phyloP scores from a whole-genome alignment of 768 basidiomycete species.

The Boletus bicolor region DNA sequence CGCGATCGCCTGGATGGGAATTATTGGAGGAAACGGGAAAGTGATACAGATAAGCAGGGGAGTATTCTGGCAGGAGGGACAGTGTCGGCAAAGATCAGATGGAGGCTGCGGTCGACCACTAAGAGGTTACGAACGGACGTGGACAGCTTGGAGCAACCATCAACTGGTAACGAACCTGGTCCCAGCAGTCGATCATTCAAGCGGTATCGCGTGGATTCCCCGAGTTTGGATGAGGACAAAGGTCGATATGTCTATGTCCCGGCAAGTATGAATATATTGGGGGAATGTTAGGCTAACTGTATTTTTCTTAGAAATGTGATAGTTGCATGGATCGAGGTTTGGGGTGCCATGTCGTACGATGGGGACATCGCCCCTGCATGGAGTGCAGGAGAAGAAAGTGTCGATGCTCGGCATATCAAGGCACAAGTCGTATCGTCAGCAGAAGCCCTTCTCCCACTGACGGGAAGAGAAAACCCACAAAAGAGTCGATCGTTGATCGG shows the following conservation, averaged over 20 bases:
- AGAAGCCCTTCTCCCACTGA: neutral
- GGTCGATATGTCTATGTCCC: neutral
- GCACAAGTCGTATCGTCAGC: neutral
- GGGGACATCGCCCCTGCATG: neutral
- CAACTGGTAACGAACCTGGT: too few relatives aligned
- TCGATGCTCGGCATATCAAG: neutral
- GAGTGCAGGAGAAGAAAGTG: neutral
- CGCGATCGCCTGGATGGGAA: too few relatives aligned
- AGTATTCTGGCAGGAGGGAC: neutral
- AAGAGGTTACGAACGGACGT: neutral
- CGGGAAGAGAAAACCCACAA: too few relatives aligned
- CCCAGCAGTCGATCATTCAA: neutral
- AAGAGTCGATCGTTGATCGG: neutral
- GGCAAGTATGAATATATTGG: neutral
- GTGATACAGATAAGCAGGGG: neutral
- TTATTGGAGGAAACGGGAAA: too few relatives aligned
- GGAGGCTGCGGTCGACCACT: neutral
- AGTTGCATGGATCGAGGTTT: neutral
- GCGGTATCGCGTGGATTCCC: neutral
- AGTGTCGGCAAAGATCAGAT: neutral
- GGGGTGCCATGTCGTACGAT: neutral
- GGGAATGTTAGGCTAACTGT: neutral
- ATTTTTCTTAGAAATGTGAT: neutral
- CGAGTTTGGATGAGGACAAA: neutral
- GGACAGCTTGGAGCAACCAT: neutral